Percentiles rank a stretch among this genome's conserved stretches.
Conservation (phyloP, 768 basidiomycete genomes). For the Boletus coccyginus region DNA sequence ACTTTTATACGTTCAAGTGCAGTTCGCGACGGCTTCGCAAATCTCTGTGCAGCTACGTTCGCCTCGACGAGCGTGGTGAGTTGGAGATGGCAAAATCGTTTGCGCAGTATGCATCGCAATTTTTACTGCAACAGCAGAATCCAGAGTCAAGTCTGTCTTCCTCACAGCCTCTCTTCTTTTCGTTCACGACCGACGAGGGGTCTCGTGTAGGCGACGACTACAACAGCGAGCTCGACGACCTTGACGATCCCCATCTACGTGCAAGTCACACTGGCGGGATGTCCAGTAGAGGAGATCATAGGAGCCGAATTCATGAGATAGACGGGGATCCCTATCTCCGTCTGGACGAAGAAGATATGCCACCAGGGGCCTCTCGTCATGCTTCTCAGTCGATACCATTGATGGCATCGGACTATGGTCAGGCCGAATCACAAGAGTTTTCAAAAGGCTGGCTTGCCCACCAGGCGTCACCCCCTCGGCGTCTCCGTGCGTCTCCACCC, state of each 20-base stretch:
- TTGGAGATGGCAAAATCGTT: constrained; percentile 62
- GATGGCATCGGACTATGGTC: constrained; percentile 33
- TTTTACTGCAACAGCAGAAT: constrained; percentile 60
- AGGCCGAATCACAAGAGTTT: constrained; percentile 40
- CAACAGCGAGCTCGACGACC: constrained; percentile 61
- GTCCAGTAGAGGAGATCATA: constrained; percentile 27
- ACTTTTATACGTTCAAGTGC: constrained; percentile 13
- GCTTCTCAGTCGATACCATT: constrained; percentile 37
- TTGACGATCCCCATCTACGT: constrained; percentile 74
- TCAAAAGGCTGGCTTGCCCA: constrained; percentile 71
- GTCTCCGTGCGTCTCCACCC: constrained; percentile 41
- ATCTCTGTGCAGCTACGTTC: constrained; percentile 11
- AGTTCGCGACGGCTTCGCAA: constrained; percentile 10
- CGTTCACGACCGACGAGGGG: constrained; percentile 76
- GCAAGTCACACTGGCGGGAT: constrained; percentile 32
- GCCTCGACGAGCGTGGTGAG: constrained; percentile 17
- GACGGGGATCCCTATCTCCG: constrained; percentile 79
- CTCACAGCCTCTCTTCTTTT: constrained; percentile 83
- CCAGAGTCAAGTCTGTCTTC: constrained; percentile 54
- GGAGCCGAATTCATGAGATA: constrained; percentile 32
- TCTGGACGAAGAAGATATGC: constrained; percentile 64
- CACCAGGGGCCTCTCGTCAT: constrained; percentile 35
- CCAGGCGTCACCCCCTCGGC: constrained; percentile 59
- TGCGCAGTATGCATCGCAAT: constrained; percentile 80
- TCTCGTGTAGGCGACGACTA: constrained; percentile 47